Base-by-base conservation (phyloP, 441 rosid species). In the Gossypium schwendimanii region DNA sequence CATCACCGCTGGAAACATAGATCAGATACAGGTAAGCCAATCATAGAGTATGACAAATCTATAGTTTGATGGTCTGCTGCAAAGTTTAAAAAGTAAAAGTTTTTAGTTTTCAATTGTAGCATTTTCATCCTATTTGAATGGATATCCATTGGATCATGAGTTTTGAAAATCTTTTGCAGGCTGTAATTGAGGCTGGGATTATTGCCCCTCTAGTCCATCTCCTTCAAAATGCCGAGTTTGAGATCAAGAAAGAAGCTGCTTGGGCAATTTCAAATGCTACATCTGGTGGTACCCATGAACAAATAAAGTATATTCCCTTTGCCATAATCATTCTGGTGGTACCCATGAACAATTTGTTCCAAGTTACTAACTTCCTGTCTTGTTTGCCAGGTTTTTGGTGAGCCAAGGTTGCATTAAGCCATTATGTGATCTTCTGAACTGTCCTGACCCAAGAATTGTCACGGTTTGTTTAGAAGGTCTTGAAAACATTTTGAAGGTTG, bases 221-320 rank as follows among this genome's bases (percentile, higher is more conserved):
- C 68, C 86, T 87, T 73, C 81, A 80, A 71, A 81, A 55, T 68
- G 84, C 86, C 3, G 87, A 84, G 63, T 86, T 86, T 41, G 89
- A 84, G 64, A 77, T 84, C 18, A 88, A 84, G 72, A 88, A 86
- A 45, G 92, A 88, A 80, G 90, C 92, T 63, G 87, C 84, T 44
- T 88, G 89, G 92, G 92, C 87, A 23, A 65, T 88, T 58, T 84
- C 87, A 41, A 86, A 88, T 72, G 84, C 87, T 33, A 86, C 86
- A 69, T 84, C 88, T 70, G 90, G 90, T 57, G 92, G 87, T 63
- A 69, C 54, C 57, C 84, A 72, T 71, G 88, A 84, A 24, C 90
- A 88, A 60, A 82, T 86, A 69, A 84, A 84, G 92, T 87, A 83
- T 36, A 59, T 50, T 23, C 68, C 77, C 69, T 24, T 63, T 74